phyloP scores from a whole-genome alignment of 2,329 filamentous ascomycete species.

The Fusarium miscanthi region DNA sequence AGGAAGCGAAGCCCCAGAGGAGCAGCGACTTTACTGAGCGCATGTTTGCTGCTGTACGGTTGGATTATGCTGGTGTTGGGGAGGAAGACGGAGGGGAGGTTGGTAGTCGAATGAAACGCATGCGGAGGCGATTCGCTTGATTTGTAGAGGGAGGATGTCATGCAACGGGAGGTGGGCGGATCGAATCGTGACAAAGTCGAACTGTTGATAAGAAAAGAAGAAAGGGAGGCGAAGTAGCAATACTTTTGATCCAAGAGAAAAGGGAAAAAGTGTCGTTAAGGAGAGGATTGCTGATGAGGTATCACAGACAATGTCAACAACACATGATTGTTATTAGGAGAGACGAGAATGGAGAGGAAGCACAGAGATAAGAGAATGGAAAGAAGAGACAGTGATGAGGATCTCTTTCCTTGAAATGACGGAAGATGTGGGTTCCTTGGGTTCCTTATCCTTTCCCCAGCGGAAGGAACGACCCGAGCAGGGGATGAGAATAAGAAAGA shows the following conservation, averaged over 20 bases:
- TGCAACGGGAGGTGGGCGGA: conserved; percentile 2
- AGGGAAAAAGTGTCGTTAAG: not conserved
- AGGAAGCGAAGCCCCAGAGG: conserved; percentile 42
- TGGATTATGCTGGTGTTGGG: not conserved
- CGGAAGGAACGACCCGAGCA: not conserved
- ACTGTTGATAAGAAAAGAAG: not conserved
- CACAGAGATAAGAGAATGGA: not conserved
- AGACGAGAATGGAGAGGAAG: not conserved
- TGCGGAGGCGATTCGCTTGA: not conserved
- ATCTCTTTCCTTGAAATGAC: conserved; percentile 20
- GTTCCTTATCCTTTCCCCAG: not conserved
- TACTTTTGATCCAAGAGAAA: conserved; percentile 1
- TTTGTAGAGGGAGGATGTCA: not conserved
- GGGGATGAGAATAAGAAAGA: not conserved
- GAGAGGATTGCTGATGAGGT: not conserved
- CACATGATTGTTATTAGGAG: conserved; percentile 11
- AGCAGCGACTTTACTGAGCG: conserved; percentile 41
- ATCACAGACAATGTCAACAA: not conserved
- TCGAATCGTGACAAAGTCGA: conserved; percentile 5
- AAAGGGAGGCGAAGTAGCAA: conserved; percentile 2
- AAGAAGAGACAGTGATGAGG: conserved; percentile 3
- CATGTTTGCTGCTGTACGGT: conserved; percentile 22
- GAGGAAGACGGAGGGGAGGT: not conserved
- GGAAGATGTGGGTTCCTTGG: conserved; percentile 26
- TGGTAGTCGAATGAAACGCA: not conserved